Conservation (phyloP, 306 rosid species). For the Clitoria ternatea region DNA sequence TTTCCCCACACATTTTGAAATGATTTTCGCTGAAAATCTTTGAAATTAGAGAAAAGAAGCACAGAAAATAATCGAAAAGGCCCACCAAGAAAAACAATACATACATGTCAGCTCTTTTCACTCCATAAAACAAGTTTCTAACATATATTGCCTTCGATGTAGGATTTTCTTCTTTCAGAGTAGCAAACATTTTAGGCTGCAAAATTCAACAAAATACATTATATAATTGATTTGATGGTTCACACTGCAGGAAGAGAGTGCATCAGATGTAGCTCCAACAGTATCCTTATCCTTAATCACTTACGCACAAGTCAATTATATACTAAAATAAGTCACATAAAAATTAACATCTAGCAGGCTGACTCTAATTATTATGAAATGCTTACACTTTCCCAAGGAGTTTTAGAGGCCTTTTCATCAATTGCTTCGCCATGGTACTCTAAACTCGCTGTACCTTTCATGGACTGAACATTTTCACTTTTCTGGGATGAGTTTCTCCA, state of each 20-base stretch:
- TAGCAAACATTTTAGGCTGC: conserved; percentile 54
- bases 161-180: conserved; percentile 27
- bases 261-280: conserved; percentile 40
- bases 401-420: background rate
- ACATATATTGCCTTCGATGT: conserved; percentile 49
- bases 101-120: conserved; percentile 63
- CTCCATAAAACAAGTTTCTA: conserved; percentile 50
- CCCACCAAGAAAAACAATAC: conserved; percentile 11
- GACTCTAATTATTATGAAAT: no score
- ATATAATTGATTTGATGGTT: no score
- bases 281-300: conserved; percentile 44
- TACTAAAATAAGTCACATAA: no score
- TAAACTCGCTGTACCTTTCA: background rate
- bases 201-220: background rate
- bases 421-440: background rate
- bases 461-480: conserved; percentile 27
- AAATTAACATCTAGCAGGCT: no score
- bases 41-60: conserved; percentile 7
- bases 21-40: conserved; percentile 45
- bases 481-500: conserved; percentile 42
- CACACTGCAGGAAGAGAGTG: background rate
- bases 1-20: conserved; percentile 59
- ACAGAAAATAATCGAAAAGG: background rate
- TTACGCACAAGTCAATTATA: no score
- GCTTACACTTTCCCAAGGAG: background rate